These are phyloP conservation scores for Tulasnella sp. DNA, from an alignment of 768 basidiomycete species.

Conservation along the genomic window DNA sequence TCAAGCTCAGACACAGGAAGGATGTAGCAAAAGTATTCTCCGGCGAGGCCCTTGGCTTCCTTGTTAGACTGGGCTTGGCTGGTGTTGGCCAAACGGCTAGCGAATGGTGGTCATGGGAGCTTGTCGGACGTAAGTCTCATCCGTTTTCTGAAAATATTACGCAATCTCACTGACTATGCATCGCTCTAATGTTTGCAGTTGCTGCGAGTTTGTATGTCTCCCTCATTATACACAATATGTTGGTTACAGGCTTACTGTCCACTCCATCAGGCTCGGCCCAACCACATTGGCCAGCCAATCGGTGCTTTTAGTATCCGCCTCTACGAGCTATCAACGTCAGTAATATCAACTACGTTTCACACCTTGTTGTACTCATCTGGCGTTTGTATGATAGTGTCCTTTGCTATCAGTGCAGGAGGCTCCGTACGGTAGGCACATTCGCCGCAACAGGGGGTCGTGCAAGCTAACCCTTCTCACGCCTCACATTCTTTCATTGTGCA, in stretches of 20 bases:
- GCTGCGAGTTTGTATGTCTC: conserved; percentile 42
- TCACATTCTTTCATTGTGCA: background rate
- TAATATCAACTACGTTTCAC: conserved; percentile 37
- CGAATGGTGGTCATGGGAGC: conserved; percentile 99
- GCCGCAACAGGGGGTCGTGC: background rate
- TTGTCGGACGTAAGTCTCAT: conserved; percentile 41
- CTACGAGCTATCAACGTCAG: conserved; percentile 72
- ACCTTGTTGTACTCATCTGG: background rate
- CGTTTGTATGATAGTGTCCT: background rate
- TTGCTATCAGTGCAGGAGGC: conserved; percentile 54
- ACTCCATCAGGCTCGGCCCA: conserved; percentile 54
- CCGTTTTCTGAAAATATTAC: background rate
- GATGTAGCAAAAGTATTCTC: conserved; percentile 33
- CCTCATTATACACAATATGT: conserved; percentile 1
- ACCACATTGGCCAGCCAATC: conserved; percentile 79
- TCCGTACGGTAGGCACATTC: conserved; percentile 54
- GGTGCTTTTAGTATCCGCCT: conserved; percentile 64
- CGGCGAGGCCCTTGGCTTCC: conserved; percentile 54
- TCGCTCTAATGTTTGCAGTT: conserved; percentile 26
- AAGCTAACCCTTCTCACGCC: background rate
- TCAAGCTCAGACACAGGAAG: conserved; percentile 36
- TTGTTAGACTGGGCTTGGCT: conserved; percentile 67
- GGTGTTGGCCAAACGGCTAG: conserved; percentile 47
- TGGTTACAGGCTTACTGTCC: conserved; percentile 18
- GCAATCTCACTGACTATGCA: background rate